Conservation (phyloP, 2,329 filamentous ascomycete genomes). For the Capronia americana region DNA sequence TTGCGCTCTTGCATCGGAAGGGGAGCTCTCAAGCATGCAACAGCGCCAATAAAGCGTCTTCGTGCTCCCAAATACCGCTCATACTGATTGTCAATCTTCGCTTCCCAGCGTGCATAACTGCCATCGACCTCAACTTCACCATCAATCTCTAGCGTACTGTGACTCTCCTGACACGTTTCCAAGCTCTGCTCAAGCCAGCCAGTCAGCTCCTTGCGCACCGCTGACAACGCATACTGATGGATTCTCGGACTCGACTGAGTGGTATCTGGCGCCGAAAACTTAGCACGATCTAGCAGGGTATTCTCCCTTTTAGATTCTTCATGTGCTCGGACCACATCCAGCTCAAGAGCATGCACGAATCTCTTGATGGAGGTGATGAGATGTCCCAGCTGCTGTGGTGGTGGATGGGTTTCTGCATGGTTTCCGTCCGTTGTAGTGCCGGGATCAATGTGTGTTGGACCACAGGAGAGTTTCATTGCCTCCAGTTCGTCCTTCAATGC, state of each 20-base stretch:
- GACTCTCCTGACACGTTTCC: constrained; percentile 27
- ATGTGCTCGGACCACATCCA: constrained; percentile 35
- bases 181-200: constrained; percentile 36
- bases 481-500: constrained; percentile 26
- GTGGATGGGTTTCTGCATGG: not conserved
- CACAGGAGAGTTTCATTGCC: not conserved
- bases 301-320: constrained; percentile 27
- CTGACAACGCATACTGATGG: constrained; percentile 25
- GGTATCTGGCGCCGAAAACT: not conserved
- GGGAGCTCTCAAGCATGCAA: constrained; percentile 16
- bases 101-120: constrained; percentile 8
- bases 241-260: not conserved
- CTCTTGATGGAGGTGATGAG: constrained; percentile 8
- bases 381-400: not conserved
- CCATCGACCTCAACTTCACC: not conserved
- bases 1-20: not conserved
- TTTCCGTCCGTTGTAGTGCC: not conserved
- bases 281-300: constrained; percentile 17
- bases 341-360: constrained; percentile 31
- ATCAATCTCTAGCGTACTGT: not conserved
- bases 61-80: constrained; percentile 35
- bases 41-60: constrained; percentile 21
- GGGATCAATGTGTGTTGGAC: not conserved
- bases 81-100: constrained; percentile 30
- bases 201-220: constrained; percentile 30